phyloP scores from a whole-genome alignment of 108 stramenopile genomes.

The Cyclotella choctawhatcheeana region DNA sequence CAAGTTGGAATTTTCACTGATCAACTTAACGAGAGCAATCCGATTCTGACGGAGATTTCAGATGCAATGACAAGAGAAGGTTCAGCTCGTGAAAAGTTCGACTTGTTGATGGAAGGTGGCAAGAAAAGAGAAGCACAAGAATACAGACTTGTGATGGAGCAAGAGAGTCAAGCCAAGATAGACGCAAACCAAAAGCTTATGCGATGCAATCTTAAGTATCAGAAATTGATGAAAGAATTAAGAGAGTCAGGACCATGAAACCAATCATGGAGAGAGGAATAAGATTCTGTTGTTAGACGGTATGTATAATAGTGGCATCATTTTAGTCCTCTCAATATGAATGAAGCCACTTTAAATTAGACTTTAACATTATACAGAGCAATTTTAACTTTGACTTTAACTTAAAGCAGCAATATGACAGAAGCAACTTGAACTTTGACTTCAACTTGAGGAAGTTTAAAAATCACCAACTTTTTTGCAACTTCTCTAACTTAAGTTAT shows the following conservation, averaged over 20 bases:
- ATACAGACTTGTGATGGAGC: slow-evolving; percentile 48
- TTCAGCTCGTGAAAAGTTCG: slow-evolving; percentile 24
- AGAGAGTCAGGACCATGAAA: slow-evolving; percentile 28
- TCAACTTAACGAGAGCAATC: slow-evolving; percentile 90
- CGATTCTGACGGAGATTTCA: slow-evolving; percentile 83
- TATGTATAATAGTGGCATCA: too few species aligned
- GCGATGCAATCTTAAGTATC: slow-evolving; percentile 78
- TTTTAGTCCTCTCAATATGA: too few species aligned
- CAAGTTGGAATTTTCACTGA: slow-evolving; percentile 75
- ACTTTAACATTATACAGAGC: too few species aligned
- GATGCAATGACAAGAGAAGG: slow-evolving; percentile 91
- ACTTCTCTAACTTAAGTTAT: too few species aligned
- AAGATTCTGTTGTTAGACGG: too few species aligned
- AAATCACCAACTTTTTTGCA: too few species aligned
- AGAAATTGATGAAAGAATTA: slow-evolving; percentile 71
- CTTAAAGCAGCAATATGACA: too few species aligned
- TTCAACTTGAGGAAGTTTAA: too few species aligned
- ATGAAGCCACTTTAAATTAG: too few species aligned
- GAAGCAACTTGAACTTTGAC: too few species aligned
- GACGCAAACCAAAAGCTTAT: slow-evolving; percentile 67
- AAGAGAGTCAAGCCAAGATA: slow-evolving; percentile 50
- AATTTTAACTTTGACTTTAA: too few species aligned
- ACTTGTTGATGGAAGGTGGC: slow-evolving; percentile 11
- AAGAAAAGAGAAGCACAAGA: slow-evolving; percentile 24
- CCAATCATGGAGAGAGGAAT: too few species aligned